Evolutionary conservation across 805 yeast genomes (phyloP), one percentile per base, ranked within the genome.

Genomic region (Clavispora phyllophila): DNA sequence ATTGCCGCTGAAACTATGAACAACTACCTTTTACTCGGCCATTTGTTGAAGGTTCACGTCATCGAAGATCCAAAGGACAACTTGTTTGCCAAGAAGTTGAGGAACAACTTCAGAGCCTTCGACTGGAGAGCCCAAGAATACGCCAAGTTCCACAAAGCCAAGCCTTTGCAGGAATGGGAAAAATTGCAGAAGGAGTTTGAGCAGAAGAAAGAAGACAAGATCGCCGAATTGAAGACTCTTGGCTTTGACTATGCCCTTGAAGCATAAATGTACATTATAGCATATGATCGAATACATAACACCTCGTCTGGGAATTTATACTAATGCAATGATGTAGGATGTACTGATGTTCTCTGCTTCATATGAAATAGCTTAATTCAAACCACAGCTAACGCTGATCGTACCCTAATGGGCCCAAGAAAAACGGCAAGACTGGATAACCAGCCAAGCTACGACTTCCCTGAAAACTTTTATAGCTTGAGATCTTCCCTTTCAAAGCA

Each of bases 1-100:
- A 73, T 89, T 47, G 99, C 96, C 3, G 86, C 85, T 47, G 98
- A 93, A 51, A 82, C 97, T 36, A 93, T 93, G 99, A 83, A 93
- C 66, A 93, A 93, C 66, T 93, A 93, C 57, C 74, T 93, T 48
- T 61, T 93, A 36, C 82, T 87, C 68, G 95, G 95, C 6, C 97
- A 91, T 63, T 76, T 90, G 48, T 69, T 93, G 54, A 83, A 86
- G 64, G 73, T 73, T 47, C 64, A 71, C 19, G 58, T 77, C 14
- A 56, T 78, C 37, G 90, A 85, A 28, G 70, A 76, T 45, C 73
- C 78, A 9, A 76, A 79, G 53, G 72, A 76, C 54, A 73, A 78
- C 50, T 65, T 85, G 49, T 85, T 48, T 27, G 34, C 49, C 12
- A 39, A 45, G 14, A 50, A 48, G 33, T 40, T 41, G 48, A 50